These are phyloP conservation scores for Silene uniflora DNA, from an alignment of 148 eudicot genomes.

Conservation along the genomic window DNA sequence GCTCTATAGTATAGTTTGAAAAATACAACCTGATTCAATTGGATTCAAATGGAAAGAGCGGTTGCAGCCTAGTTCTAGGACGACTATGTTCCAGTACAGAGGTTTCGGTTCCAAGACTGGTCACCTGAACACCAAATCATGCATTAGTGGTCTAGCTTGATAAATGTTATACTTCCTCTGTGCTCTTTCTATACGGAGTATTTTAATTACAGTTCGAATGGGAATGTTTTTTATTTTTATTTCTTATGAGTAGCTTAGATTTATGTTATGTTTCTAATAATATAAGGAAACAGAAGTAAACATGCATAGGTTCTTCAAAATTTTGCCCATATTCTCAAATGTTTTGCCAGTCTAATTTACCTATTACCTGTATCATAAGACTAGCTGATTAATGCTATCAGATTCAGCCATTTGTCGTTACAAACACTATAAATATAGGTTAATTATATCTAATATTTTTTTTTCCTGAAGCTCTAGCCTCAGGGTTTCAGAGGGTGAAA, in stretches of 20 bases:
- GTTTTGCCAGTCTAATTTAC: neutral
- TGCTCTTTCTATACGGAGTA: neutral
- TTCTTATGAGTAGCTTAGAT: neutral
- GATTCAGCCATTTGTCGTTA: neutral
- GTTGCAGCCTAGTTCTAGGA: neutral
- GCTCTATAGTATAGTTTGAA: neutral
- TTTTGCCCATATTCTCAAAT: neutral
- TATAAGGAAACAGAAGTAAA: neutral
- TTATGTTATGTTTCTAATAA: neutral
- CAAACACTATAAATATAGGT: neutral
- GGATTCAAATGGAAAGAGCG: neutral
- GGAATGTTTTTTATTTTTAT: neutral
- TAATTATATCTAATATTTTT: slow-evolving; percentile 3
- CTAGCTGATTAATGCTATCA: neutral
- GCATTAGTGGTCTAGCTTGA: neutral
- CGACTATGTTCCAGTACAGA: neutral
- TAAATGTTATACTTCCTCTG: neutral
- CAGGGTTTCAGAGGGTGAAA: slow-evolving; percentile 37
- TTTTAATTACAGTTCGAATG: too few relatives aligned
- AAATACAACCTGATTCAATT: neutral
- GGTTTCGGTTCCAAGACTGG: neutral
- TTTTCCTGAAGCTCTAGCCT: slow-evolving; percentile 27
- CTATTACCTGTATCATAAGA: neutral
- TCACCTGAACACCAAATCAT: neutral
- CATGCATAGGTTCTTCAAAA: neutral